Base-by-base conservation (phyloP, 2,329 filamentous ascomycete species). In the Lasiodiplodia hormozganensis region DNA sequence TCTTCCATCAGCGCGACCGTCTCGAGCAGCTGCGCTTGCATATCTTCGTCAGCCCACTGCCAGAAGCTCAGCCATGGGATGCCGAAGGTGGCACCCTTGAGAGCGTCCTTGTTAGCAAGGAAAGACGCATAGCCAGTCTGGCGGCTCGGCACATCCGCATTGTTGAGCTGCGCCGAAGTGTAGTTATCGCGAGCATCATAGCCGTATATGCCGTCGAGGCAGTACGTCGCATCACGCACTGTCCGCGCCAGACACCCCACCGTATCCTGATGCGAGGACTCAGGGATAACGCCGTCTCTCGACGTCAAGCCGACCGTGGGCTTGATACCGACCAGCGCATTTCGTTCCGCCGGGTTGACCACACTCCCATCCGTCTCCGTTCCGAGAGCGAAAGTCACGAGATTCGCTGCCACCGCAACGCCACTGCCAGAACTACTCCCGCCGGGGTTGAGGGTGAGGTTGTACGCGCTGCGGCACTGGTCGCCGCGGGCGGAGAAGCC, bases 31-130 rank as follows among this genome's bases (percentile, higher is more conserved):
- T 93, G 83, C 7, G 84, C 81, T 0, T 80, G 72, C 65, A 85
- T 83, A 77, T 92, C 88, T 47, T 87, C 84, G 2, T 77, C 72
- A 52, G 88, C 87, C 56, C 88, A 81, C 0, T 84, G 81, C 91
- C 90, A 94, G 79, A 93, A 90, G 71, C 86, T 88, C 52, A 87
- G 77, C 90, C 90, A 92, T 0, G 91, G 91, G 0, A 94, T 79
- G 7, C 91, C 91, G 68, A 94, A 93, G 0, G 81, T 85, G 2
- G 89, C 90, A 10, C 85, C 87, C 71, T 85, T 81, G 0, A 93
- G 84, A 1, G 85, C 83, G 0, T 80, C 74, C 69, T 83, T 87
- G 68, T 83, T 81, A 2, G 84, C 81, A 10, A 93, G 77, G 70
- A 84, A 89, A 67, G 86, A 83, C 0, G 83, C 74, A 73, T 89